Evolutionary conservation across 768 basidiomycete genomes (phyloP).

Genomic region (Harrya chromipes): DNA sequence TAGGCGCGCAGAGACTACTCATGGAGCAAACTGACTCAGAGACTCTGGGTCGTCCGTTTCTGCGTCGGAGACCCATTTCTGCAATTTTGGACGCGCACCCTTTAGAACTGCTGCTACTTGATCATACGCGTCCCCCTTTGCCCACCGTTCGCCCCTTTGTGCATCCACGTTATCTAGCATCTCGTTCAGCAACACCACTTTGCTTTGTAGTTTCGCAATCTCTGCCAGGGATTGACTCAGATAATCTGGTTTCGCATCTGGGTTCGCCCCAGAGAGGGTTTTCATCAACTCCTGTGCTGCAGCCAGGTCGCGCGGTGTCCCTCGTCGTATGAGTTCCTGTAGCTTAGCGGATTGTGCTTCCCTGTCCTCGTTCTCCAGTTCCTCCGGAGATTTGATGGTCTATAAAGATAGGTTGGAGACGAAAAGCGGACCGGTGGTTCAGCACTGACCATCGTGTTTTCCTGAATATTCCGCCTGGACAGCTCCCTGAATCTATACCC

Average conservation of each 20-base stretch:
- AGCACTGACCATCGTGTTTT: slow-evolving; percentile 22
- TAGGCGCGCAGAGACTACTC: not conserved
- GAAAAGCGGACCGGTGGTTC: not conserved
- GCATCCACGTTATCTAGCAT: slow-evolving; percentile 91
- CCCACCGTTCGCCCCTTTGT: slow-evolving; percentile 72
- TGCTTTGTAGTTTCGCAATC: slow-evolving; percentile 90
- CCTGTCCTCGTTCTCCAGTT: slow-evolving; percentile 93
- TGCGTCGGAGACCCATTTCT: slow-evolving; percentile 97
- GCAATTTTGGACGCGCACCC: slow-evolving; percentile 87
- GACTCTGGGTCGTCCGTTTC: slow-evolving; percentile 87
- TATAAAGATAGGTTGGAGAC: slow-evolving; percentile 28
- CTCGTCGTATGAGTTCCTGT: slow-evolving; percentile 96
- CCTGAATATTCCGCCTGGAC: slow-evolving; percentile 15
- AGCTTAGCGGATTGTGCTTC: slow-evolving; percentile 95
- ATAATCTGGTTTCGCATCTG: slow-evolving; percentile 93
- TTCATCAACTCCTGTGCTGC: slow-evolving; percentile 99
- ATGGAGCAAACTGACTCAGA: slow-evolving; percentile 54
- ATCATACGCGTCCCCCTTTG: slow-evolving; percentile 89
- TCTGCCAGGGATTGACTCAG: slow-evolving; percentile 85
- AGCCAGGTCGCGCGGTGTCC: slow-evolving; percentile 91
- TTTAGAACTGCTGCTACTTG: slow-evolving; percentile 87
- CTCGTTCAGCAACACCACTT: slow-evolving; percentile 94
- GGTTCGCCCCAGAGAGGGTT: slow-evolving; percentile 88
- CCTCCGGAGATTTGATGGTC: slow-evolving; percentile 93
- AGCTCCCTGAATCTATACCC: slow-evolving; percentile 76